Conservation (phyloP, 768 basidiomycete genomes). For the Mycena polygramma region DNA sequence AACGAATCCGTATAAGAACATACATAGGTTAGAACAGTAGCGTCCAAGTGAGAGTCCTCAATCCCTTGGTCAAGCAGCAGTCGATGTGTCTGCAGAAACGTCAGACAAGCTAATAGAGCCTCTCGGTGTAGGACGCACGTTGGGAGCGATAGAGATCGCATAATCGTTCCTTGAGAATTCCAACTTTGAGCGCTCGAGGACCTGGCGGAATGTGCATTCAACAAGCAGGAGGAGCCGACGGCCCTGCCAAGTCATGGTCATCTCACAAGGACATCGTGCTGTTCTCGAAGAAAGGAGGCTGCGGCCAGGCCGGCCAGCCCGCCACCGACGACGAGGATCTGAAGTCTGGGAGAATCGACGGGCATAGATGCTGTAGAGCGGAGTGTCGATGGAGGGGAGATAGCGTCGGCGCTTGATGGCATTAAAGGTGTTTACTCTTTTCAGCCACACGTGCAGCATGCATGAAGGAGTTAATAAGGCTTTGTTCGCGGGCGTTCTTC, state of each 20-base stretch:
- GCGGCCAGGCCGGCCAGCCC: constrained; percentile 35
- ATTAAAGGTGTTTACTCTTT: too few relatives aligned
- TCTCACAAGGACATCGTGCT: constrained; percentile 33
- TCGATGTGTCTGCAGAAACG: constrained; percentile 25
- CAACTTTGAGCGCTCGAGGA: constrained; percentile 33
- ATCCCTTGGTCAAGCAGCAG: constrained; percentile 29
- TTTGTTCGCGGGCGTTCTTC: too few relatives aligned
- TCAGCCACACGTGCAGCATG: not conserved
- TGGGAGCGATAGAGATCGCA: constrained; percentile 34
- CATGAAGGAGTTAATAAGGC: not conserved
- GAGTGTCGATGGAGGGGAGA: too few relatives aligned
- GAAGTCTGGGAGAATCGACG: constrained; percentile 11
- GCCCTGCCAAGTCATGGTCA: not conserved
- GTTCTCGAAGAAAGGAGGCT: constrained; percentile 28
- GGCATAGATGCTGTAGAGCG: constrained; percentile 1
- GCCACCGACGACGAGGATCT: constrained; percentile 33
- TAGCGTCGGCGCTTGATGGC: too few relatives aligned
- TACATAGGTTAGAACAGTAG: constrained; percentile 29
- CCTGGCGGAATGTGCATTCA: constrained; percentile 7
- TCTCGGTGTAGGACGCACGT: constrained; percentile 14
- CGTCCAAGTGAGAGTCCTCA: constrained; percentile 29
- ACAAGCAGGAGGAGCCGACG: not conserved
- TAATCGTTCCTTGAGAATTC: constrained; percentile 37
- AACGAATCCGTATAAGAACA: not conserved
- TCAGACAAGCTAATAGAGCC: not conserved